Conservation (phyloP, 2,329 filamentous ascomycete species). For the Talaromyces sp. region DNA sequence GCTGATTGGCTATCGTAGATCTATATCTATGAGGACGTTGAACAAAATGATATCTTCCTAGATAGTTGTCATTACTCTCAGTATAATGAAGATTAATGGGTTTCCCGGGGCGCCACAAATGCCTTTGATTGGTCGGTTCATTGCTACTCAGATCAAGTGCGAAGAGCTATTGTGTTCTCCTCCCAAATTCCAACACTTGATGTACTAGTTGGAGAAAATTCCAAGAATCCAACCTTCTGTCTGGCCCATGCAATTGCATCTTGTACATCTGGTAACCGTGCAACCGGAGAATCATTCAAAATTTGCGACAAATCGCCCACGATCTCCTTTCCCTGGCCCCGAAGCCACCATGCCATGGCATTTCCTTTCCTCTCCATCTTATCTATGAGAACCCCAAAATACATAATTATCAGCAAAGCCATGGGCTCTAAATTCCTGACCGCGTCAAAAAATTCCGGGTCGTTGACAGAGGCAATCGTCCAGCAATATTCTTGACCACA, state of each 20-base stretch:
- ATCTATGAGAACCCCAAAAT: constrained; percentile 1
- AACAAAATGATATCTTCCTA: not conserved
- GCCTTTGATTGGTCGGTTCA: not conserved
- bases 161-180: not conserved
- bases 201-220: not conserved
- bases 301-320: not conserved
- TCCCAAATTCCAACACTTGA: not conserved
- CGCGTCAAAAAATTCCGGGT: not conserved
- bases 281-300: not conserved
- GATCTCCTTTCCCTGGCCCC: not conserved
- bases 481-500: constrained; percentile 13
- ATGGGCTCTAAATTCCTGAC: not conserved
- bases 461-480: not conserved
- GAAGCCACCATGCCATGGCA: not conserved
- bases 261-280: not conserved
- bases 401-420: constrained; percentile 1
- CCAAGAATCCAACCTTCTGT: not conserved
- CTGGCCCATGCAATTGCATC: not conserved
- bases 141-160: not conserved
- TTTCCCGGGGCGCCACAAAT: not conserved
- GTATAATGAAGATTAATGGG: not conserved
- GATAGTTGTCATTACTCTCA: too few relatives aligned
- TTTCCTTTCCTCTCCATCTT: not conserved
- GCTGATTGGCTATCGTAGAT: not conserved
- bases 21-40: not conserved